Base-by-base conservation (phyloP, 495 filamentous ascomycete species). In the Penicillium robsamsonii region DNA sequence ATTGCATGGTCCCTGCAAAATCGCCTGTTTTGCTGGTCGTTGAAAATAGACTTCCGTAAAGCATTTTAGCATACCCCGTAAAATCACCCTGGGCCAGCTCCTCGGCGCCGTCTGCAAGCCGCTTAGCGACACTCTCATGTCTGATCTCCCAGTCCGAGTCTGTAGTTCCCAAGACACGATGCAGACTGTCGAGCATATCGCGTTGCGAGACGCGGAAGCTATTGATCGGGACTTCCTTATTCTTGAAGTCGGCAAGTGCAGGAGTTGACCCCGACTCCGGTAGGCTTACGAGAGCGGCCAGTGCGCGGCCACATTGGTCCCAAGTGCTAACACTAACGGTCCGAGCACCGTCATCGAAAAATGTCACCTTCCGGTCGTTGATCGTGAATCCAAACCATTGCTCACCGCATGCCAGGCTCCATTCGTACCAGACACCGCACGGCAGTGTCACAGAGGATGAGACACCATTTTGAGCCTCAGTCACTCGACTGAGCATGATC, bases 381-480 rank as follows among this genome's bases (percentile, higher is more conserved):
- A 82, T 65, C 42, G 79, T 75, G 57, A 83, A 80, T 10, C 81
- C 81, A 56, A 70, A 82, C 58, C 58, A 61, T 1, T 56, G 24
- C 1, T 65, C 58, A 0, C 70, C 67, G 9, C 59, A 29, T 0
- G 66, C 66, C 3, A 83, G 56, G 53, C 73, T 78, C 51, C 68
- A 80, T 40, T 83, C 81, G 63, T 82, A 84, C 81, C 81, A 83
- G 60, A 81, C 79, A 1, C 72, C 70, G 45, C 72, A 77, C 1
- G 60, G 46, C 5, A 88, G 54, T 0, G 57, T 69, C 24, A 87
- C 71, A 68, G 73, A 84, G n/a, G 72, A 71, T 43, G 70, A 75
- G 18, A 63, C 59, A 0, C 78, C 80, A 0, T 64, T 58, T 46
- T 80, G 70, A 51, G 85, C 74, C n/a, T 74, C 61, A 1, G 52